These are phyloP conservation scores for Apostasia shenzhenica DNA, from an alignment of 106 monocot species.

Conservation along the genomic window DNA sequence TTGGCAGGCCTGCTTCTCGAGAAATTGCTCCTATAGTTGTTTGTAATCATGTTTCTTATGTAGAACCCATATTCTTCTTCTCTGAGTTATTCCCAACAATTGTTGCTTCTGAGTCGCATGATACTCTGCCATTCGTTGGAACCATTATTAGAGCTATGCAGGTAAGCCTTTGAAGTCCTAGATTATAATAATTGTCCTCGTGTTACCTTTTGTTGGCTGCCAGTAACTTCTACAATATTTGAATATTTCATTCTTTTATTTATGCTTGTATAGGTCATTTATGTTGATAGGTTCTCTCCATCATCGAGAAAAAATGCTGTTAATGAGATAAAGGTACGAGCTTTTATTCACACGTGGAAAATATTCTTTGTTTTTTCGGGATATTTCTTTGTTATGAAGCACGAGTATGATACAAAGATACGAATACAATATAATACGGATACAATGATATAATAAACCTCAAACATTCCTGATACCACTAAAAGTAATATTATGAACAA, in stretches of 20 bases:
- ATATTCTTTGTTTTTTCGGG: background rate
- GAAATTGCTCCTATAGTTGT: constrained; percentile 88
- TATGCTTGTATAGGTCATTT: constrained; percentile 64
- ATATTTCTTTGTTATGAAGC: background rate
- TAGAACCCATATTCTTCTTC: constrained; percentile 97
- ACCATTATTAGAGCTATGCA: constrained; percentile 99
- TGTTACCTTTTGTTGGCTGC: background rate
- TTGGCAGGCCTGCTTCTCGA: constrained; percentile 64
- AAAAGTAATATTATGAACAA: no score
- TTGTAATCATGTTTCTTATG: constrained; percentile 87
- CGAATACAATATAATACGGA: no score
- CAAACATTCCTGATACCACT: no score
- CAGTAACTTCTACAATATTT: background rate
- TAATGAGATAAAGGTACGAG: constrained; percentile 90
- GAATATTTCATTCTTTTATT: background rate
- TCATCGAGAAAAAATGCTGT: constrained; percentile 80
- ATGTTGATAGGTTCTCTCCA: constrained; percentile 94
- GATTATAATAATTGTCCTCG: no score
- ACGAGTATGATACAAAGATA: no score
- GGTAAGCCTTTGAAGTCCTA: constrained; percentile 23
- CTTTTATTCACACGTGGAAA: background rate
- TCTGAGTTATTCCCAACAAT: constrained; percentile 94
- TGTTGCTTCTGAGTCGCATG: constrained; percentile 95
- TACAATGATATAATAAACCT: no score
- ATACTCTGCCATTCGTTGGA: constrained; percentile 82